Conservation (phyloP, 2,329 filamentous ascomycete species). For the Penicillium sclerotigenum region DNA sequence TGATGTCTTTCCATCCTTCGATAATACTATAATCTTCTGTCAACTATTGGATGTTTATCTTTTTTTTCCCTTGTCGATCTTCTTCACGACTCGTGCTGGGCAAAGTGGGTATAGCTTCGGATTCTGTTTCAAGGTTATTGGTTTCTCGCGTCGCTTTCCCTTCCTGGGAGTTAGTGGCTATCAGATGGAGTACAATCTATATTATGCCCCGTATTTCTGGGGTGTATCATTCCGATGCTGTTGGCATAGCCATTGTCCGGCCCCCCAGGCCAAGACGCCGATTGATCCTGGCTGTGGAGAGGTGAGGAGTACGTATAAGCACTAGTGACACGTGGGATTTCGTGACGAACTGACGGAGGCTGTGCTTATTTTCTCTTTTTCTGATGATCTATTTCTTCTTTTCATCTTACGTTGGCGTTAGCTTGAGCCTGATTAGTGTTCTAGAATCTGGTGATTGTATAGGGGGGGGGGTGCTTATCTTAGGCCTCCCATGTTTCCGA, state of each 20-base stretch:
- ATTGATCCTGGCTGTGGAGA: background rate
- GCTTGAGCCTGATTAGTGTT: background rate
- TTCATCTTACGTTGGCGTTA: background rate
- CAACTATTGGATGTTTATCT: background rate
- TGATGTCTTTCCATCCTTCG: background rate
- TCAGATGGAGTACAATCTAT: background rate
- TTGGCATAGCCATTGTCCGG: background rate
- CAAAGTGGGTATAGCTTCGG: background rate
- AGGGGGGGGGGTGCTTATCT: background rate
- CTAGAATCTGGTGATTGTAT: background rate
- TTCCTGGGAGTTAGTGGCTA: background rate
- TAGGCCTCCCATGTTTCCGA: background rate
- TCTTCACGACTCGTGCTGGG: constrained; percentile 1
- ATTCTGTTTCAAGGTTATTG: background rate
- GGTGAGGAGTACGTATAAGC: background rate
- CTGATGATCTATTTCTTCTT: background rate
- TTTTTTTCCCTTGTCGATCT: background rate
- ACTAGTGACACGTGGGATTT: constrained; percentile 10
- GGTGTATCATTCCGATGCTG: background rate
- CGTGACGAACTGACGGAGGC: constrained; percentile 3
- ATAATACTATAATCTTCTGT: background rate
- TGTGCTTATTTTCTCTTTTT: constrained; percentile 3
- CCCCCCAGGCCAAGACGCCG: background rate
- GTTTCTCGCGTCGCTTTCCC: background rate
- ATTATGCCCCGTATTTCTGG: background rate